Conservation (phyloP, 176 grass and related monocot genomes). For the Ensete glaucum region DNA sequence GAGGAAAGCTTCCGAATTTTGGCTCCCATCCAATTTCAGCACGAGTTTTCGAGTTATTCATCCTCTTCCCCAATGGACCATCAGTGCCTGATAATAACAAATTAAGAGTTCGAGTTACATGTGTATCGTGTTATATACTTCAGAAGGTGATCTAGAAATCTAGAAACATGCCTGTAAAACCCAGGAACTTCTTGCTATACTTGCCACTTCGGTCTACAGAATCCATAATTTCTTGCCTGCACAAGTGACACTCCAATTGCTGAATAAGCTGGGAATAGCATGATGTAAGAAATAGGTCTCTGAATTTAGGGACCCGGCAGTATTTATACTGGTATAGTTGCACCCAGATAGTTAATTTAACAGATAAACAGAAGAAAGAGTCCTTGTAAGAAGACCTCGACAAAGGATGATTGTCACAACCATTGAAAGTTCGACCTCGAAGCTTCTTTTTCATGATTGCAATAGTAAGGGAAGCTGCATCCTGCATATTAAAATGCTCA, state of each 20-base stretch:
- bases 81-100: conserved; percentile 31
- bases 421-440: conserved; percentile 30
- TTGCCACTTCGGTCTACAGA: conserved; percentile 59
- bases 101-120: no score
- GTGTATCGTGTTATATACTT: not conserved
- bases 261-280: not conserved
- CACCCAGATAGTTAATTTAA: not conserved
- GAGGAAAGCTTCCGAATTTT: conserved; percentile 45
- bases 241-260: not conserved
- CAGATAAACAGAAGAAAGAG: not conserved
- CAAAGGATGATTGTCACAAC: conserved; percentile 57
- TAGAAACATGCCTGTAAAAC: conserved; percentile 56
- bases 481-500: conserved; percentile 26
- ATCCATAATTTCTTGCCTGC: conserved; percentile 93
- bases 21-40: conserved; percentile 70
- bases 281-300: not conserved
- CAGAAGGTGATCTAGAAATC: conserved; percentile 2
- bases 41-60: conserved; percentile 71
- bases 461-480: conserved; percentile 52
- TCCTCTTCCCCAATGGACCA: conserved; percentile 75
- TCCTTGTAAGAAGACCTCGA: conserved; percentile 36
- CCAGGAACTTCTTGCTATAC: conserved; percentile 57
- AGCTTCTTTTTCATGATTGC: conserved; percentile 43
- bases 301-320: not conserved
- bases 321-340: not conserved